Conservation (phyloP, 2,329 filamentous ascomycete species). For the Aspergillus sojae region DNA sequence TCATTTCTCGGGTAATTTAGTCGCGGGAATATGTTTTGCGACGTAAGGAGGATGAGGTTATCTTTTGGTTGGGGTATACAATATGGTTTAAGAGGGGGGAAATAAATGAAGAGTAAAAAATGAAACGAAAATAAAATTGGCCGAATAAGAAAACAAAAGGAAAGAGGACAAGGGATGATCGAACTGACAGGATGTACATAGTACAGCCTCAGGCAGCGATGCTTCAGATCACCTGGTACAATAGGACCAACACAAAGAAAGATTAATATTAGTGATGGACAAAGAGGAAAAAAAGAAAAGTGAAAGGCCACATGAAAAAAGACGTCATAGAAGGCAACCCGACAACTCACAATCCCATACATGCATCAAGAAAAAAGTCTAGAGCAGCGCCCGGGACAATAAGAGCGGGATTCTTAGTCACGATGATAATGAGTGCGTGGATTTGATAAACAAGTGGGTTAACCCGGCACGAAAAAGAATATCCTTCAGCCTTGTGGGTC, state of each 20-base stretch:
- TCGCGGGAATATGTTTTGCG: neutral
- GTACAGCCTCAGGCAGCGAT: neutral
- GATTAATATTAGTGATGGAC: neutral
- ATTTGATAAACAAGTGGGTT: neutral
- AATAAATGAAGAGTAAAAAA: neutral
- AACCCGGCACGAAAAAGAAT: neutral
- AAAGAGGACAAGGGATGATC: too few species aligned
- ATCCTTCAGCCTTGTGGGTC: slow-evolving; percentile 6
- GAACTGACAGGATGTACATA: neutral
- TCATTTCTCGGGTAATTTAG: neutral
- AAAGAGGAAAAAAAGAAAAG: neutral
- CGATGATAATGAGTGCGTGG: neutral
- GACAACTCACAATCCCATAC: neutral
- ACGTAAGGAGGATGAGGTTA: neutral
- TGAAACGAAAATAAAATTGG: neutral
- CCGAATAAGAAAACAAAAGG: neutral
- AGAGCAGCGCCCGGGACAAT: neutral
- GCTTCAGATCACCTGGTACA: neutral
- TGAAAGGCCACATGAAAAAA: neutral
- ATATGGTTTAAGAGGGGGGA: neutral
- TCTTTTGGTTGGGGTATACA: neutral
- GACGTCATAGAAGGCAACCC: neutral
- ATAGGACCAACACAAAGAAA: neutral
- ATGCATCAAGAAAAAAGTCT: neutral
- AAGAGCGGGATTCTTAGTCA: neutral